phyloP scores from a whole-genome alignment of 306 rosid species.

The Oemleria cerasiformis region DNA sequence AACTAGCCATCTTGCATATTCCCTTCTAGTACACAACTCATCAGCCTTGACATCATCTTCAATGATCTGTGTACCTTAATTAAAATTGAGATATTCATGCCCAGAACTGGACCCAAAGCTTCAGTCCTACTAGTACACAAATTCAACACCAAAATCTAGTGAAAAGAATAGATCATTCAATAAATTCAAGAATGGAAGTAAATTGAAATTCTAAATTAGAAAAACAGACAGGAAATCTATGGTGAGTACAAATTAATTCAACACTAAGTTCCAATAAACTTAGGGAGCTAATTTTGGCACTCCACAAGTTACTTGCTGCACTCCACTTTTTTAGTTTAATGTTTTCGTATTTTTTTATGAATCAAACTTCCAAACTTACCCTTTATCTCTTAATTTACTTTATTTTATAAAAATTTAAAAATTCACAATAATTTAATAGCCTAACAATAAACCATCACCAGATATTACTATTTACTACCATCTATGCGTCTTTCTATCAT shows the following conservation, averaged over 20 bases:
- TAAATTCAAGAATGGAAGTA: background rate
- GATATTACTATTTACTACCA: too few relatives aligned
- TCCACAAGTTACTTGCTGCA: too few relatives aligned
- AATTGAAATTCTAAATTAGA: background rate
- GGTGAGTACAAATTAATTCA: background rate
- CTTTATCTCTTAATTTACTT: too few relatives aligned
- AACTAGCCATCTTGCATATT: constrained; percentile 89
- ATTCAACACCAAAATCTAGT: constrained; percentile 1
- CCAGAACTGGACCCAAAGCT: constrained; percentile 31
- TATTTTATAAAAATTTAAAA: too few relatives aligned
- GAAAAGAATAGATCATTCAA: background rate
- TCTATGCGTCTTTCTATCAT: too few relatives aligned
- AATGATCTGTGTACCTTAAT: constrained; percentile 69
- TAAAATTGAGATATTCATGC: constrained; percentile 33
- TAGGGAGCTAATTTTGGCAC: too few relatives aligned
- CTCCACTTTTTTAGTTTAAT: too few relatives aligned
- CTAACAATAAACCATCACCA: too few relatives aligned
- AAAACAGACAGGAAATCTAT: background rate
- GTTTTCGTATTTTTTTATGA: too few relatives aligned
- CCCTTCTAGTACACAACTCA: constrained; percentile 90
- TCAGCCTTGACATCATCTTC: constrained; percentile 68
- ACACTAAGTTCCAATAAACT: background rate
- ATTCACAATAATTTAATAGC: too few relatives aligned
- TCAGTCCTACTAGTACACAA: constrained; percentile 3
- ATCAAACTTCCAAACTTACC: too few relatives aligned